Evolutionary conservation across 1,139 yeast species (phyloP).

Genomic region (Spathaspora sp.): DNA sequence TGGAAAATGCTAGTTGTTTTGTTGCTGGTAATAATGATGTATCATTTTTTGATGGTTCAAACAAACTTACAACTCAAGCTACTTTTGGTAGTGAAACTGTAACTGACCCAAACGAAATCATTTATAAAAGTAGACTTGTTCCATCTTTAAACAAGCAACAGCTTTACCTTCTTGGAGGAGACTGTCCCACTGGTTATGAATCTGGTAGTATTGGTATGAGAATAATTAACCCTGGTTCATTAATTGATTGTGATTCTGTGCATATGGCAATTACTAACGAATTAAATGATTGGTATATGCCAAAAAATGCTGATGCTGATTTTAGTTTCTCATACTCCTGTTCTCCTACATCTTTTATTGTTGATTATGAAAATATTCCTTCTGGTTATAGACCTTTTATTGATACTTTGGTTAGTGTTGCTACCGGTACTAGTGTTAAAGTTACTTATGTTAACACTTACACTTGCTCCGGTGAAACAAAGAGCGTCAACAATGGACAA

Average conservation of each 20-base stretch:
- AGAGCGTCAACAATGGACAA: constrained; percentile 3
- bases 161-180: constrained; percentile 16
- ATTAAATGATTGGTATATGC: constrained; percentile 21
- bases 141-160: constrained; percentile 15
- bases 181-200: constrained; percentile 22
- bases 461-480: constrained; percentile 7
- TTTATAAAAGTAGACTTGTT: constrained; percentile 8
- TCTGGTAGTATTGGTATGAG: constrained; percentile 22
- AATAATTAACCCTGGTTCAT: constrained; percentile 1
- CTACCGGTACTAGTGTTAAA: constrained; percentile 1
- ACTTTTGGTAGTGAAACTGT: constrained; percentile 21
- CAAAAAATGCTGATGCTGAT: constrained; percentile 10
- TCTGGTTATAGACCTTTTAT: constrained; percentile 32
- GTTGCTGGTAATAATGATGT: constrained; percentile 25
- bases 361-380: constrained; percentile 20
- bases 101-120: neutral
- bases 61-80: constrained; percentile 16
- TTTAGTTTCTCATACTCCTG: constrained; percentile 17
- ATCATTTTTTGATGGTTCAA: constrained; percentile 27
- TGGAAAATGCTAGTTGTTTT: constrained; percentile 19
- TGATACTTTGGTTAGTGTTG: constrained; percentile 14
- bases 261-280: constrained; percentile 18
- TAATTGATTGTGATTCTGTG: constrained; percentile 21
- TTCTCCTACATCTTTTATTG: constrained; percentile 11
- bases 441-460: constrained; percentile 6